Conservation (phyloP, 495 filamentous ascomycete genomes). For the Articulospora tetracladia region DNA sequence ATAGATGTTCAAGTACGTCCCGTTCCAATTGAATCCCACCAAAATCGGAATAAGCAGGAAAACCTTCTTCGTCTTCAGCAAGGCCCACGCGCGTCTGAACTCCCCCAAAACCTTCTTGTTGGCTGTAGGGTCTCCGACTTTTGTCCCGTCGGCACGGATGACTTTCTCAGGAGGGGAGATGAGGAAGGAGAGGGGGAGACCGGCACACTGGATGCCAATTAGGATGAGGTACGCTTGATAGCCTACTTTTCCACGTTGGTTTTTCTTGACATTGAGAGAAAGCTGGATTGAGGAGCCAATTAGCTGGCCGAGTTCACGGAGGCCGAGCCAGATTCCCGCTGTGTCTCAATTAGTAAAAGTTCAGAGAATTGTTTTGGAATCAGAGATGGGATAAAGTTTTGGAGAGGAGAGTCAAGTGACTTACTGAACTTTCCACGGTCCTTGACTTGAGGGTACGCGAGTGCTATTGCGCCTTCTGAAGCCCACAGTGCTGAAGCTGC, state of each 20-base stretch:
- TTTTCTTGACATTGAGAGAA: conserved; percentile 43
- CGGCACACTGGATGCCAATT: conserved; percentile 48
- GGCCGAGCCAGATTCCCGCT: conserved; percentile 54
- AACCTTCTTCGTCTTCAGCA: conserved; percentile 44
- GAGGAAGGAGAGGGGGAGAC: conserved; percentile 46
- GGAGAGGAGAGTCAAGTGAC: neutral
- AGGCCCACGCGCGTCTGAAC: conserved; percentile 41
- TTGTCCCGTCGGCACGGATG: conserved; percentile 44
- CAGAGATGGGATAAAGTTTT: no score
- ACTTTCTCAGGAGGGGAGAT: conserved; percentile 51
- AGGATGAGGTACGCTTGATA: conserved; percentile 52
- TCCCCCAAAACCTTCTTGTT: conserved; percentile 39
- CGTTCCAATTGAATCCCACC: conserved; percentile 51
- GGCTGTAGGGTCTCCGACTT: conserved; percentile 36
- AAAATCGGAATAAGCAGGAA: conserved; percentile 50
- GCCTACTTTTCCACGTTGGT: conserved; percentile 47
- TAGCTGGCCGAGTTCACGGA: conserved; percentile 52
- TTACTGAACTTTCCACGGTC: conserved; percentile 49
- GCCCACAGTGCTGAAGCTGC: conserved; percentile 55
- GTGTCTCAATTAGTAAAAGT: neutral
- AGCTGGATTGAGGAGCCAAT: conserved; percentile 55
- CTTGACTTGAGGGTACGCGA: conserved; percentile 51
- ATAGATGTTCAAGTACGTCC: conserved; percentile 55
- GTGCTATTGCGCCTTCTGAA: conserved; percentile 52
- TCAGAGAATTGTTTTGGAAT: neutral